These are phyloP conservation scores for Glomus cerebriforme DNA, from an alignment of 192 early-diverging fungal genomes.

Conservation along the genomic window DNA sequence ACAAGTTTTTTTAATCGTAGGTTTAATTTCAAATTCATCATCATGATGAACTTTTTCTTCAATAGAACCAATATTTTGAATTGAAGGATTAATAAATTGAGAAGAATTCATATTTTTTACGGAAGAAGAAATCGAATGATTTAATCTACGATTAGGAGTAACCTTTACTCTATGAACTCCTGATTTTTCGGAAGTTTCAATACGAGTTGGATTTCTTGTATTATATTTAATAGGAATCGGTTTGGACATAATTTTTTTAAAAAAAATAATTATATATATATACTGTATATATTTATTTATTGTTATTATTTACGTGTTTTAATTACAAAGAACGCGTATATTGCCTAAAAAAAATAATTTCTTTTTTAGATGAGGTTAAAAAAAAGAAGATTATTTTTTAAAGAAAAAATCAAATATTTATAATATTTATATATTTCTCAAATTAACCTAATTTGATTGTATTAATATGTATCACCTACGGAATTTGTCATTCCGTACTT, in stretches of 20 bases:
- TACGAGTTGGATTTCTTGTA: not conserved
- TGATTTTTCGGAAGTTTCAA: not conserved
- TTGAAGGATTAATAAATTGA: not conserved
- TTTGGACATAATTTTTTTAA: not conserved
- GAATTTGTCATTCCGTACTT: too few relatives aligned
- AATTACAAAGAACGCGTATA: too few relatives aligned
- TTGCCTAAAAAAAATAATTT: too few relatives aligned
- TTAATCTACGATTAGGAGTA: not conserved
- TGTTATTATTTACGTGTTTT: too few relatives aligned
- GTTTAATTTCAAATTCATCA: not conserved
- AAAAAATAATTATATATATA: too few relatives aligned
- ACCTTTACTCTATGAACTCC: not conserved
- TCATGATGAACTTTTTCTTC: not conserved
- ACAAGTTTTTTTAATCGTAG: conserved; percentile 7
- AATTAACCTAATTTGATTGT: too few relatives aligned
- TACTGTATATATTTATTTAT: too few relatives aligned
- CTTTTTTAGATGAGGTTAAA: too few relatives aligned
- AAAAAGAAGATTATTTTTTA: too few relatives aligned
- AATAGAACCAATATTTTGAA: not conserved
- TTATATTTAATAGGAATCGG: not conserved
- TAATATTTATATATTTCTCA: too few relatives aligned
- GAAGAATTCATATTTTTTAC: not conserved
- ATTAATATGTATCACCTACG: too few relatives aligned
- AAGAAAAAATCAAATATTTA: too few relatives aligned
- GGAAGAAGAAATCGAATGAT: not conserved